These are phyloP conservation scores for Hemisphaericaspora nanyangensis DNA, from an alignment of 805 yeast genomes.

Conservation along the genomic window DNA sequence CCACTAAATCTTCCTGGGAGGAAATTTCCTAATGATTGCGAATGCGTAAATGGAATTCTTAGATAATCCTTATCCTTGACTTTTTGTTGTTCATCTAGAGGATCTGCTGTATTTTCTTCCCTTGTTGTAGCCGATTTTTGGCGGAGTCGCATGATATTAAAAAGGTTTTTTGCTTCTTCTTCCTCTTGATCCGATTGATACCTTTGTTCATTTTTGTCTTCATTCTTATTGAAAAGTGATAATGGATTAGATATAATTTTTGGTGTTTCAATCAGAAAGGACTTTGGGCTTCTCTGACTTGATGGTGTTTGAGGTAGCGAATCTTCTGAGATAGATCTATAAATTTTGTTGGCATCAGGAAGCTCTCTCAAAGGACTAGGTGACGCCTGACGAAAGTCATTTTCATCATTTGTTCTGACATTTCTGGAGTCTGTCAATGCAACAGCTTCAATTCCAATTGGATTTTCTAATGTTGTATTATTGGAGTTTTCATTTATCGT, in stretches of 20 bases:
- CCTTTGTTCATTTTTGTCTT: conserved; percentile 30
- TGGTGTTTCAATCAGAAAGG: conserved; percentile 14
- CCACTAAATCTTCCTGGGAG: conserved; percentile 11
- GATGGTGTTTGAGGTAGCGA: conserved; percentile 1
- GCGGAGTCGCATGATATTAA: conserved; percentile 6
- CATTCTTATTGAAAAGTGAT: conserved; percentile 22
- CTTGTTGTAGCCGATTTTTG: background rate
- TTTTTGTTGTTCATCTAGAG: background rate
- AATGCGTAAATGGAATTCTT: conserved; percentile 5
- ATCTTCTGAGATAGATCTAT: conserved; percentile 9
- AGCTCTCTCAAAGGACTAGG: conserved; percentile 11
- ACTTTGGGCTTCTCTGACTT: background rate
- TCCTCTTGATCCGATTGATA: conserved; percentile 29
- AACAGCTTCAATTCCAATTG: too few relatives aligned
- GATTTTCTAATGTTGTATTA: too few relatives aligned
- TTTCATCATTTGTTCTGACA: background rate
- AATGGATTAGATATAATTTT: conserved; percentile 29
- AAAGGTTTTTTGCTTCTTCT: conserved; percentile 1
- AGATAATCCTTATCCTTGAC: too few relatives aligned
- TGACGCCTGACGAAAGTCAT: background rate
- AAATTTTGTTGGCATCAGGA: conserved; percentile 13
- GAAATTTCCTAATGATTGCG: conserved; percentile 13
- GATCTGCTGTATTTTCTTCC: background rate
- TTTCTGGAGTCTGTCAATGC: too few relatives aligned
- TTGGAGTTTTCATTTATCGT: too few relatives aligned